Evolutionary conservation across 257 asterid genomes (phyloP).

Genomic region (Coffea canephora): DNA sequence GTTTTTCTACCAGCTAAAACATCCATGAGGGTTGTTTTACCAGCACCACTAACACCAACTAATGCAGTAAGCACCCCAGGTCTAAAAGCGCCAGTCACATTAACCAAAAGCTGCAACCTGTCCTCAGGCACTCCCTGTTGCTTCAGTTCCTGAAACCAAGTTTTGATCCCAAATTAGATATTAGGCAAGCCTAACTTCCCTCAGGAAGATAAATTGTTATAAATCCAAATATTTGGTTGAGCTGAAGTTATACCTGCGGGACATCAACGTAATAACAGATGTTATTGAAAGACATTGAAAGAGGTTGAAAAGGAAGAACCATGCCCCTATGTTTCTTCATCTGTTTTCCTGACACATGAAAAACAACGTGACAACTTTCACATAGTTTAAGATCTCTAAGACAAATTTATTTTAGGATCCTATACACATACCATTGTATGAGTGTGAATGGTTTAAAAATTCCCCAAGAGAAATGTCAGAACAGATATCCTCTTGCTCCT

Average conservation of each 20-base stretch:
- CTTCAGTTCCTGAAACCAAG: conserved; percentile 68
- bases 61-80: conserved; percentile 94
- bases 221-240: conserved; percentile 27
- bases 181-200: not conserved
- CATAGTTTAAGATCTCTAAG: not conserved
- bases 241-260: conserved; percentile 40
- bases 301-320: conserved; percentile 94
- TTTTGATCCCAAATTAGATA: not conserved
- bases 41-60: conserved; percentile 97
- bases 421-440: conserved; percentile 57
- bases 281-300: conserved; percentile 80
- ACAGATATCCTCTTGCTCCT: conserved; percentile 55
- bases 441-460: conserved; percentile 69
- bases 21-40: conserved; percentile 97
- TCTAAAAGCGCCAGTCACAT: conserved; percentile 86
- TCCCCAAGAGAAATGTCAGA: conserved; percentile 21
- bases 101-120: conserved; percentile 65
- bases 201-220: not conserved
- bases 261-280: conserved; percentile 86
- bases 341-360: conserved; percentile 46
- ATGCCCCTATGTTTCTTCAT: conserved; percentile 84
- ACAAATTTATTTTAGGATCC: not conserved
- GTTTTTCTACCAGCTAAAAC: conserved; percentile 95
- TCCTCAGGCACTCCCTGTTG: conserved; percentile 83
- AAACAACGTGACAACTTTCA: not conserved